These are phyloP conservation scores for Pezizomycotina sp. DNA, from an alignment of 2,329 filamentous ascomycete genomes.

Conservation along the genomic window DNA sequence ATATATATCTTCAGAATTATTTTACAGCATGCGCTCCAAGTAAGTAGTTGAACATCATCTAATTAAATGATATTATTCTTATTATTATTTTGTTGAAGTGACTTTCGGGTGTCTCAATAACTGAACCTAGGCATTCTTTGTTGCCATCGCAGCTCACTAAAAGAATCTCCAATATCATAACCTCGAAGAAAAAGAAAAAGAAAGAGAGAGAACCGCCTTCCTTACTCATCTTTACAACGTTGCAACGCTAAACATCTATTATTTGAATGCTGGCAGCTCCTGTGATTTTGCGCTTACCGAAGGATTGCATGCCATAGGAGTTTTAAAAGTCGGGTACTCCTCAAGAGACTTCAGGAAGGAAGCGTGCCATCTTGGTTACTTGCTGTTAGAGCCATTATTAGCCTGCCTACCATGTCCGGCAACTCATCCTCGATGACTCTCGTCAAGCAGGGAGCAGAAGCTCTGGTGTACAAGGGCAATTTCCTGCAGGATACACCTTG, in stretches of 20 bases:
- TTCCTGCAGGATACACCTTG: conserved; percentile 50
- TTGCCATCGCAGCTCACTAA: not conserved
- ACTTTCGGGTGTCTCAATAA: not conserved
- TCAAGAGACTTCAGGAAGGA: too few relatives aligned
- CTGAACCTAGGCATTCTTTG: not conserved
- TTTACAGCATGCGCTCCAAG: not conserved
- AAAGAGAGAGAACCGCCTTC: not conserved
- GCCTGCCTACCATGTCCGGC: conserved; percentile 3
- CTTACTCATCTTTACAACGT: not conserved
- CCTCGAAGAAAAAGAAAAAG: not conserved
- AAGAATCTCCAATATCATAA: not conserved
- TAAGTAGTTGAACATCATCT: not conserved
- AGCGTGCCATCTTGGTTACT: too few relatives aligned
- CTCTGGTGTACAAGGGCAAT: conserved; percentile 76
- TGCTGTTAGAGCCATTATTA: not conserved
- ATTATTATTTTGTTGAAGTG: not conserved
- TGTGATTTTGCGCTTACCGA: too few relatives aligned
- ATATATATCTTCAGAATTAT: not conserved
- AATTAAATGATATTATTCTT: not conserved
- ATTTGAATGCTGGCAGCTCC: not conserved
- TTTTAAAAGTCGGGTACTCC: too few relatives aligned
- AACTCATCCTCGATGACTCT: conserved; percentile 43
- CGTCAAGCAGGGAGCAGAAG: conserved; percentile 88
- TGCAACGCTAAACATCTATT: not conserved
- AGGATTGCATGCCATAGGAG: too few relatives aligned